These are phyloP conservation scores for Sphagnum tenellum DNA, from an alignment of 225 moss, liverwort and hornwort genomes.

Conservation along the genomic window DNA sequence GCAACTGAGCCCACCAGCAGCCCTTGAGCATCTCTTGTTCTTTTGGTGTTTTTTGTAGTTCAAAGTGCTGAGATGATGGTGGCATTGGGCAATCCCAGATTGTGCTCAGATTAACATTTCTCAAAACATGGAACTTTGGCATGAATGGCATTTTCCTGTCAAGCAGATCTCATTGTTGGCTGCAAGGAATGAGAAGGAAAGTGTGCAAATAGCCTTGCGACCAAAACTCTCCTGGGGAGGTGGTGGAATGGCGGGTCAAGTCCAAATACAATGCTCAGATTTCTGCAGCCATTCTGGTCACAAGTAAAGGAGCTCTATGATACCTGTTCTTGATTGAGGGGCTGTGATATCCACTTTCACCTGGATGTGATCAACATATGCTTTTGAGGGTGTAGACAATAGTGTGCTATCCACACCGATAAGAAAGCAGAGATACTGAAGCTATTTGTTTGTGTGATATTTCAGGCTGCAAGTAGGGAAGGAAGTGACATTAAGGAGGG, in stretches of 20 bases:
- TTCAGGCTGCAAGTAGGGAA: constrained; percentile 59
- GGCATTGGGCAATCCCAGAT: background rate
- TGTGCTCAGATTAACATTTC: background rate
- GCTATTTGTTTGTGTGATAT: background rate
- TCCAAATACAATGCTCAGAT: constrained; percentile 78
- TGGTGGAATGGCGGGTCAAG: constrained; percentile 64
- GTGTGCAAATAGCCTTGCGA: constrained; percentile 75
- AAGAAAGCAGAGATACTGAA: too few relatives aligned
- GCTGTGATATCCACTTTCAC: background rate
- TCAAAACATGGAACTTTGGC: constrained; percentile 7
- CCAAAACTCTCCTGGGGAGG: constrained; percentile 69
- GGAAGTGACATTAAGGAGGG: constrained; percentile 62
- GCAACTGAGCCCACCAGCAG: background rate
- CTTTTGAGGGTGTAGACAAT: too few relatives aligned
- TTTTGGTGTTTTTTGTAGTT: too few relatives aligned
- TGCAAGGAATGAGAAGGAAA: constrained; percentile 82
- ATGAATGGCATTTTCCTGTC: too few relatives aligned
- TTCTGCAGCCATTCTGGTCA: constrained; percentile 49
- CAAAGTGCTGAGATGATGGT: background rate
- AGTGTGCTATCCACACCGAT: too few relatives aligned
- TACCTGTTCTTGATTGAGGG: background rate
- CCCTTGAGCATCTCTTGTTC: background rate
- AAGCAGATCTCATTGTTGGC: constrained; percentile 53
- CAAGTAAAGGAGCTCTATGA: constrained; percentile 34
- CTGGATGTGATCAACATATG: background rate